These are phyloP conservation scores for Leishmania guyanensis DNA, from an alignment of 208 protist species.

Conservation along the genomic window DNA sequence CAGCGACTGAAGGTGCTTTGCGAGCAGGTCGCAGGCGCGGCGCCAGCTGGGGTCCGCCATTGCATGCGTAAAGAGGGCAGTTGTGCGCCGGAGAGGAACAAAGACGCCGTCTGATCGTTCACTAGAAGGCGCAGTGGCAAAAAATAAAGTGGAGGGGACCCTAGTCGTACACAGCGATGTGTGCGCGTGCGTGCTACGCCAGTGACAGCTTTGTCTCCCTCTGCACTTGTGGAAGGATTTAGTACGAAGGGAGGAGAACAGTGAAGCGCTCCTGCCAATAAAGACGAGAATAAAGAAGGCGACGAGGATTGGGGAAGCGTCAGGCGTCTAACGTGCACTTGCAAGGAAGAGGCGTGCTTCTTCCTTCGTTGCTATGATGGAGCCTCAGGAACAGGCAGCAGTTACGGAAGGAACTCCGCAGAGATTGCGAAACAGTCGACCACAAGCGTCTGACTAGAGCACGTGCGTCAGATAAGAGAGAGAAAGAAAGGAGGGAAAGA, in stretches of 20 bases:
- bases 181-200: neutral
- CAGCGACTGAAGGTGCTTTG: slow-evolving; percentile 55
- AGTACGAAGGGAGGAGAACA: neutral
- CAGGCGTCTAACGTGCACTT: neutral
- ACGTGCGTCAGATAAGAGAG: neutral
- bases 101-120: neutral
- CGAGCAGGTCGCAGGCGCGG: slow-evolving; percentile 69
- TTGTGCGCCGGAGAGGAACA: neutral
- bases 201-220: neutral
- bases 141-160: neutral
- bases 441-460: neutral
- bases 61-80: neutral
- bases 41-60: slow-evolving; percentile 58
- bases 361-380: neutral
- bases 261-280: neutral
- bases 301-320: neutral
- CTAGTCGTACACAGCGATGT: neutral
- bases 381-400: neutral
- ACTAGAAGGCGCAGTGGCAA: neutral
- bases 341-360: neutral
- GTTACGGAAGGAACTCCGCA: neutral
- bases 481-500: neutral
- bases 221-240: neutral
- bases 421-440: neutral
- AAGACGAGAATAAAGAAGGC: neutral